phyloP scores from a whole-genome alignment of 2,329 filamentous ascomycete species.

The Achaetomium macrosporum region DNA sequence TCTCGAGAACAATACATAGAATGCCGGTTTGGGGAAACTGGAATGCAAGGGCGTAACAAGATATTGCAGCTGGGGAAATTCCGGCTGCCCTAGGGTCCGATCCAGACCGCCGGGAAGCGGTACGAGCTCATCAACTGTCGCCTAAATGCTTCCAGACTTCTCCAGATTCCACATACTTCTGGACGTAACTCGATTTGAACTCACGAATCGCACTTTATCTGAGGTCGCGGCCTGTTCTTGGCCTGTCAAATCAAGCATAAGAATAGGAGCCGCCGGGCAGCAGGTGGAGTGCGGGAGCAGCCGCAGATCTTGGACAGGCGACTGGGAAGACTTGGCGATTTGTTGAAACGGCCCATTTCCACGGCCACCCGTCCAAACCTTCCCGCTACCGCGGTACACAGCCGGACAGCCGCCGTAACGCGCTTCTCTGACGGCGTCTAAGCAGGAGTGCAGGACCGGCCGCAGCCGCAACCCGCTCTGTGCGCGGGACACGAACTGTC shows the following conservation, averaged over 20 bases:
- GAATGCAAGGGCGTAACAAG: background rate
- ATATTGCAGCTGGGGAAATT: background rate
- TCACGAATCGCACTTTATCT: background rate
- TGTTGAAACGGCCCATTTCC: conserved; percentile 14
- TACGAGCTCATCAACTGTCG: no score
- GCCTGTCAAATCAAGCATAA: background rate
- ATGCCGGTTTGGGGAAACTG: background rate
- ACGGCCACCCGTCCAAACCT: background rate
- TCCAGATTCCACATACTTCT: background rate
- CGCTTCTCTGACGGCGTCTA: conserved; percentile 16
- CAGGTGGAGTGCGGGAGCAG: conserved; percentile 8
- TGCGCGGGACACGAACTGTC: background rate
- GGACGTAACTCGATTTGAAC: background rate
- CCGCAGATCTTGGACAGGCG: background rate
- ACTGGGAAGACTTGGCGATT: conserved; percentile 6
- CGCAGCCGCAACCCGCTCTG: background rate
- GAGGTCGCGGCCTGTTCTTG: background rate
- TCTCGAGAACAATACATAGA: no score
- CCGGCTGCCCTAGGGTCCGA: no score
- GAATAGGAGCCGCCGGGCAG: conserved; percentile 1
- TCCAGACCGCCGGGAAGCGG: background rate
- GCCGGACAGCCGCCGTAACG: conserved; percentile 7
- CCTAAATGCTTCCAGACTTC: no score
- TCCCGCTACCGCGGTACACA: background rate
- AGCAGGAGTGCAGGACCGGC: conserved; percentile 4